phyloP scores from a whole-genome alignment of 768 basidiomycete genomes.

The Chalciporus pseudorubinellus region DNA sequence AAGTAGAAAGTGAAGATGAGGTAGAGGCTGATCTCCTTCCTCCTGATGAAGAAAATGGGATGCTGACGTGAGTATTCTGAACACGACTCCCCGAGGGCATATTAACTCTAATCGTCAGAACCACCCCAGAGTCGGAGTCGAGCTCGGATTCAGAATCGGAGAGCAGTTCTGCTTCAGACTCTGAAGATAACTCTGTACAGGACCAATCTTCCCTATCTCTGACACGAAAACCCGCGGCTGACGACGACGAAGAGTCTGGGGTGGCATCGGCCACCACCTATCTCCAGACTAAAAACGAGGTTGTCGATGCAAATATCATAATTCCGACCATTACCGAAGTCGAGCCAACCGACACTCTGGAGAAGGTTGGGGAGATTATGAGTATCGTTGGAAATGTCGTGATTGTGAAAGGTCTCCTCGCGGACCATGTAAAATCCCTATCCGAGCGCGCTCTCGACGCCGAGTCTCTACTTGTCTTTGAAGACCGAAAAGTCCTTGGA shows the following conservation, averaged over 20 bases:
- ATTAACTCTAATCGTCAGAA: slow-evolving; percentile 26
- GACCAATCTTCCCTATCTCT: slow-evolving; percentile 3
- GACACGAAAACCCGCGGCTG: slow-evolving; percentile 8
- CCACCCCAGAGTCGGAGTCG: slow-evolving; percentile 35
- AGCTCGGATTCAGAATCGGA: slow-evolving; percentile 35
- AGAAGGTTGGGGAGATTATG: slow-evolving; percentile 76
- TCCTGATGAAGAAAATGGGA: slow-evolving; percentile 38
- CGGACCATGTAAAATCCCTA: slow-evolving; percentile 41
- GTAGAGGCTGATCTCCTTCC: slow-evolving; percentile 61
- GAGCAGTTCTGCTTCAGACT: slow-evolving; percentile 19
- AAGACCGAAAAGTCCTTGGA: slow-evolving; percentile 86
- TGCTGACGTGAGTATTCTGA: slow-evolving; percentile 19
- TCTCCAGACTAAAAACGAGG: slow-evolving; percentile 69
- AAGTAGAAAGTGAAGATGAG: slow-evolving; percentile 66
- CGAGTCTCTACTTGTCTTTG: slow-evolving; percentile 88
- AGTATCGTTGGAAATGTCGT: slow-evolving; percentile 70
- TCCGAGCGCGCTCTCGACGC: slow-evolving; percentile 75
- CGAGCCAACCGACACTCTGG: slow-evolving; percentile 60
- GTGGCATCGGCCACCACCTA: slow-evolving; percentile 40
- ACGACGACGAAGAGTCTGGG: slow-evolving; percentile 56
- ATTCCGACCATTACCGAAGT: slow-evolving; percentile 66
- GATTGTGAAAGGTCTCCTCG: slow-evolving; percentile 64
- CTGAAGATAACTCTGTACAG: slow-evolving; percentile 21
- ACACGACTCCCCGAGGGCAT: slow-evolving; percentile 2
- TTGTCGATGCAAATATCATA: slow-evolving; percentile 53